Evolutionary conservation across 2,329 filamentous ascomycete species (phyloP), one percentile per base, ranked within the genome.

Genomic region (Aciculosporium take): DNA sequence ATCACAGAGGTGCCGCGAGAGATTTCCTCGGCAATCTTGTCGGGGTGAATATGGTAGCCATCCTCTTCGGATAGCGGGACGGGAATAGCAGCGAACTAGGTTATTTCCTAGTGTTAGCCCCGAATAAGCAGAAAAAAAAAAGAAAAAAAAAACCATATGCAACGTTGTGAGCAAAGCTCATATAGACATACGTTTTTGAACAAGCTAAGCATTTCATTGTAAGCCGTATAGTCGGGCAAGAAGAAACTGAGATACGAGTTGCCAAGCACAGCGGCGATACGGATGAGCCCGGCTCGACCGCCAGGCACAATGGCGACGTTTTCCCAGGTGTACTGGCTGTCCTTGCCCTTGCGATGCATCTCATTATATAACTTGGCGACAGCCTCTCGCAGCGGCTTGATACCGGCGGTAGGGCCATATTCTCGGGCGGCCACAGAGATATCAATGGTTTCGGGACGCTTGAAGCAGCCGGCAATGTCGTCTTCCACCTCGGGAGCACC

Each of bases 301-400:
- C 88, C 88, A 35, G 89, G 89, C 3, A 96, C 89, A 58, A 96
- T 94, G 59, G 84, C 88, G 15, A 95, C 89, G 60, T 96, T 96
- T 69, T 96, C 89, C 83, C 85, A 95, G 5, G 84, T 93, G 61
- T 96, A 96, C 64, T 93, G 72, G 62, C 82, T 89, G 9, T 78
- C 72, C 67, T 91, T 93, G 56, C 83, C 86, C 65, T 89, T 67
- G 49, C 89, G 79, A 56, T 95, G 89, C 61, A 89, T 84, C 60
- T 81, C 82, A 56, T 96, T 96, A 73, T 96, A 96, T 47, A 96
- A 73, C 45, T 79, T 78, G 44, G 89, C 89, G 34, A 96, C 87
- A 15, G 89, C 89, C 56, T 86, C 83, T 51, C 89, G 74, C 49
- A 96, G 69, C 21, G 85, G 80, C 66, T 86, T 89, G 69, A 95